Evolutionary conservation across 1,284 basidiomycete species (phyloP).

Genomic region (Omphalotus olearius): DNA sequence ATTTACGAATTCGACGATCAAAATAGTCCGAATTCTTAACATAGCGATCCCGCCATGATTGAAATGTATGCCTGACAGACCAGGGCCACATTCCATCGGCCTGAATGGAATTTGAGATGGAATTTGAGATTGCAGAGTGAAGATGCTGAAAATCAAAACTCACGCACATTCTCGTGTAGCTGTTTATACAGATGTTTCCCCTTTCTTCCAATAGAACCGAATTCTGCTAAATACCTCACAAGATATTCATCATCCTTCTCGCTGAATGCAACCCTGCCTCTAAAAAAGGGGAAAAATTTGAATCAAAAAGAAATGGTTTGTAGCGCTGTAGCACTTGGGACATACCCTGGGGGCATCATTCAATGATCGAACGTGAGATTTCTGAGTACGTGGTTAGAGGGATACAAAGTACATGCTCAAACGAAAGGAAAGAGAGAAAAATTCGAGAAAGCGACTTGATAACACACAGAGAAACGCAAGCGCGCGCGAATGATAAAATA

Average conservation of each 20-base stretch:
- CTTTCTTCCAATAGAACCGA: background rate
- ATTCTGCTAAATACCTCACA: conserved; percentile 9
- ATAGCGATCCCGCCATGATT: conserved; percentile 11
- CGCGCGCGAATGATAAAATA: no score
- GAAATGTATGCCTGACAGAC: conserved; percentile 8
- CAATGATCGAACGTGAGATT: no score
- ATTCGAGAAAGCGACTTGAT: no score
- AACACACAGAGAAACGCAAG: no score
- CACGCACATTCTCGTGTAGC: conserved; percentile 5
- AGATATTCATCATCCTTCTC: conserved; percentile 6
- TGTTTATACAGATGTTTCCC: conserved; percentile 4
- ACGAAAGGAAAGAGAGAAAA: no score
- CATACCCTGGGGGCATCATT: no score
- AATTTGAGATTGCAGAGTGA: background rate
- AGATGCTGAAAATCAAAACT: background rate
- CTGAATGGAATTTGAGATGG: background rate
- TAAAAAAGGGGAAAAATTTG: background rate
- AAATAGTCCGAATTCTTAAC: conserved; percentile 5
- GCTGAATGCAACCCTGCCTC: background rate
- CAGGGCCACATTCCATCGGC: conserved; percentile 7
- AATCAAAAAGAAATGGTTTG: no score
- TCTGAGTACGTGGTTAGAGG: no score
- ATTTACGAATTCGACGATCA: conserved; percentile 5
- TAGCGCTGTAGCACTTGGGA: no score
- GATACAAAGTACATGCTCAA: no score